A percentile compares a stretch with the other conserved stretches of the same genome.
Conservation (phyloP, 1,139 yeast genomes). For the Yamadazyma taylorii region DNA sequence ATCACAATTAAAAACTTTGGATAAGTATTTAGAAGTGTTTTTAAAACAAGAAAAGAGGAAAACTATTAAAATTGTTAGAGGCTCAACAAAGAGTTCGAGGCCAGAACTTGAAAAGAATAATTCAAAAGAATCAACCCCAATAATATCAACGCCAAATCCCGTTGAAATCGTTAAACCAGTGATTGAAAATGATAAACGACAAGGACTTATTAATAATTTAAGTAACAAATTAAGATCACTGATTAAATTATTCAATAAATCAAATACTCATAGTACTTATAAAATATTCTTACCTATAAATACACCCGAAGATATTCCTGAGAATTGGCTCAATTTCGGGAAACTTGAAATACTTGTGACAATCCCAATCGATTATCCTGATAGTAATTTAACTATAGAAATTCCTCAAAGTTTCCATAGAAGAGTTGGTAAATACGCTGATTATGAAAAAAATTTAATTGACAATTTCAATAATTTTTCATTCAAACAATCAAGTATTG, state of each 20-base stretch:
- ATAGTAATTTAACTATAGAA: conserved; percentile 16
- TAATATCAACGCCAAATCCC: conserved; percentile 3
- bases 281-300: conserved; percentile 22
- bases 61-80: conserved; percentile 28
- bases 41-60: conserved; percentile 59
- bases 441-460: conserved; percentile 25
- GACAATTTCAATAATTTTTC: conserved; percentile 20
- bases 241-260: conserved; percentile 28
- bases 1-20: conserved; percentile 57
- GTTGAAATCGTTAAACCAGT: conserved; percentile 3
- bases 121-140: conserved; percentile 5
- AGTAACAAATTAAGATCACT: conserved; percentile 22
- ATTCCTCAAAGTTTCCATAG: conserved; percentile 23
- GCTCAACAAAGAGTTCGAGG: conserved; percentile 1
- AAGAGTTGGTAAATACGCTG: conserved; percentile 20
- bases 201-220: conserved; percentile 23
- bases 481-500: conserved; percentile 20
- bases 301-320: conserved; percentile 16
- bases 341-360: conserved; percentile 21
- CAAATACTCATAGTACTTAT: conserved; percentile 23
- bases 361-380: conserved; percentile 26
- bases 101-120: background rate
- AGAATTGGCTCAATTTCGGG: conserved; percentile 21
- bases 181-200: conserved; percentile 17
- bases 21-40: conserved; percentile 56